Evolutionary conservation across 2,329 filamentous ascomycete genomes (phyloP), one percentile per base, ranked within the genome.

Genomic region (Paecilomyces dactylethromorphus): DNA sequence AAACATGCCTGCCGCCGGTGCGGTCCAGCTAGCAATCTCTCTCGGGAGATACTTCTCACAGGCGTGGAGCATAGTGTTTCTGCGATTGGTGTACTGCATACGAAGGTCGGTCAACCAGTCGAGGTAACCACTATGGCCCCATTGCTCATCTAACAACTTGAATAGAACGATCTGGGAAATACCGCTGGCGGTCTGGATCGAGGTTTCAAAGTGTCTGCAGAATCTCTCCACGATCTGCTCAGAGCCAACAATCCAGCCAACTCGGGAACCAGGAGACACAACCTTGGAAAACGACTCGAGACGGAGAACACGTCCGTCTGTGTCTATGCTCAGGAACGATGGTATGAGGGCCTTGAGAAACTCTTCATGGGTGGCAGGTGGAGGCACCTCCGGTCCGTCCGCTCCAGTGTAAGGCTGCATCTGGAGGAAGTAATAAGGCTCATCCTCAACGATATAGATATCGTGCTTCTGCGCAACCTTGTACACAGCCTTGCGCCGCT

Each of bases 201-300:
- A 88, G 22, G 88, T 85, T 75, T 99, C 94, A 64, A 87, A 87
- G 74, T 95, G 91, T 52, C 89, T 87, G 62, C 87, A 81, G 75
- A 91, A 96, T 45, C 89, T 84, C 74, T 96, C 90, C 59, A 95
- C 79, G 59, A 99, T 82, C 77, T 97, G 89, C 68, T 88, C 88
- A 1, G 90, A 90, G 0, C 87, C 93, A 0, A 93, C 96, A 59
- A 97, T 83, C 93, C 94, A 99, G 50, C 92, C 92, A 49, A 89
- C 77, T 52, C 92, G 85, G 13, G 88, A 87, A 8, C 92, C 92
- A 0, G 93, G 92, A 0, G 91, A 83, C 32, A 96, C 81, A 1
- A 96, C 90, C 77, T 97, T 97, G 68, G 90, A 95, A 77, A 97
- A 95, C 0, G 91, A 96, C 72, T 97, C 92, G 75, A 97, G 83